Conservation (phyloP, 2,329 filamentous ascomycete species). For the Chrysoporthe puriensis region DNA sequence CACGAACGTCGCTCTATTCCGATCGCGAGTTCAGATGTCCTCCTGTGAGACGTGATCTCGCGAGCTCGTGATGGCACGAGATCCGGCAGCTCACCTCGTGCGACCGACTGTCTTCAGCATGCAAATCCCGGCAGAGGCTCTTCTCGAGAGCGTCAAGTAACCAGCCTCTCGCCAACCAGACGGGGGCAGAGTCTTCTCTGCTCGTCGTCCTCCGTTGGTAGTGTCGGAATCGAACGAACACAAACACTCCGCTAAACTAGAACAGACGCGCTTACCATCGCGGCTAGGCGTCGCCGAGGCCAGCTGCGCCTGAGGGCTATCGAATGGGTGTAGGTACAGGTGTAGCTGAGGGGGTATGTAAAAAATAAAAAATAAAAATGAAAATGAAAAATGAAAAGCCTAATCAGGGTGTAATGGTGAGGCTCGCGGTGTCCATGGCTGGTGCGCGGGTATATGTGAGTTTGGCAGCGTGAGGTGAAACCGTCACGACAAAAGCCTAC, state of each 20-base stretch:
- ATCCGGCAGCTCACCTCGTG: neutral
- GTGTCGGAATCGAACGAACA: constrained; percentile 3
- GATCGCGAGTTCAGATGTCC: neutral
- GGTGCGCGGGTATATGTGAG: too few relatives aligned
- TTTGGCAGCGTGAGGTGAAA: neutral
- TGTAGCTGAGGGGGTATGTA: too few relatives aligned
- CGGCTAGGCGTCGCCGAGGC: constrained; percentile 11
- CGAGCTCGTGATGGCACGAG: neutral
- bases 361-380: too few relatives aligned
- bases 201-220: too few relatives aligned
- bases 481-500: neutral
- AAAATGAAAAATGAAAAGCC: too few relatives aligned
- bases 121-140: neutral
- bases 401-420: too few relatives aligned
- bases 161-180: neutral
- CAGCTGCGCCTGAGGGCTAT: neutral
- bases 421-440: too few relatives aligned
- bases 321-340: too few relatives aligned
- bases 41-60: constrained; percentile 13
- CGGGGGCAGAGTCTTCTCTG: too few relatives aligned
- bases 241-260: constrained; percentile 1
- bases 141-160: neutral
- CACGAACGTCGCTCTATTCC: too few relatives aligned
- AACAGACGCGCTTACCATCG: constrained; percentile 6
- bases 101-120: neutral